Percentiles rank a stretch among this genome's conserved stretches.
Evolutionary conservation across 148 eudicot species (phyloP).

Genomic region (Silene conica): DNA sequence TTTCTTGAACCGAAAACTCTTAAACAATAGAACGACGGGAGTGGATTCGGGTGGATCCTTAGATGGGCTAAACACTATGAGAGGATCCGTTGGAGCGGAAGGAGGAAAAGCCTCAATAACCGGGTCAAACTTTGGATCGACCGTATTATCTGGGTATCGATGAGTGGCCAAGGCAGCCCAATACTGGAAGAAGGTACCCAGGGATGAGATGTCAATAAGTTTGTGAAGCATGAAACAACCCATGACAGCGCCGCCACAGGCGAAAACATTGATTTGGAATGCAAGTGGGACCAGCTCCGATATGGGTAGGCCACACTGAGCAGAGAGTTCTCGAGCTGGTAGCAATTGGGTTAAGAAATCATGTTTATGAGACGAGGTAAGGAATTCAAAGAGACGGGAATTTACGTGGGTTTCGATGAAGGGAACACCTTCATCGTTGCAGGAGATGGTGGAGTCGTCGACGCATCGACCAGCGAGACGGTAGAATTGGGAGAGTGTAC

Average conservation of each 20-base stretch:
- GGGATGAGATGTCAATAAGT: slow-evolving; percentile 8
- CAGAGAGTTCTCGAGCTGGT: slow-evolving; percentile 2
- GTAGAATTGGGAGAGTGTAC: slow-evolving; percentile 9
- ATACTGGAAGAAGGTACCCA: background rate
- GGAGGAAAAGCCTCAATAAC: slow-evolving; percentile 11
- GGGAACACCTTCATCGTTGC: slow-evolving; percentile 17
- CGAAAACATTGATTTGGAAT: slow-evolving; percentile 16
- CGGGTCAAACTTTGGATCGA: background rate
- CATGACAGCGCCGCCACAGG: slow-evolving; percentile 13
- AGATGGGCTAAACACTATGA: background rate
- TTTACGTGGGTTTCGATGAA: slow-evolving; percentile 3
- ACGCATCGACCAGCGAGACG: slow-evolving; percentile 16
- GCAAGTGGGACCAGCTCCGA: slow-evolving; percentile 19
- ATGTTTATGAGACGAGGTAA: background rate
- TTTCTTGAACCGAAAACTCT: slow-evolving; percentile 7
- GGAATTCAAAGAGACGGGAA: background rate
- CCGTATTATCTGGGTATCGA: background rate
- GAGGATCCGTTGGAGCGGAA: background rate
- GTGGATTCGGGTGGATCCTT: background rate
- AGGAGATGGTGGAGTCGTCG: slow-evolving; percentile 15
- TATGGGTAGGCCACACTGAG: background rate
- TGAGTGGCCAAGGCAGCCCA: background rate
- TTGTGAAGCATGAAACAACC: slow-evolving; percentile 20
- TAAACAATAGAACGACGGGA: background rate
- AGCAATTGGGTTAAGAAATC: background rate